Percentiles rank a stretch among this genome's conserved stretches.
These are phyloP conservation scores for Penicillium corylophilum DNA, from an alignment of 2,329 filamentous ascomycete genomes.

Conservation along the genomic window DNA sequence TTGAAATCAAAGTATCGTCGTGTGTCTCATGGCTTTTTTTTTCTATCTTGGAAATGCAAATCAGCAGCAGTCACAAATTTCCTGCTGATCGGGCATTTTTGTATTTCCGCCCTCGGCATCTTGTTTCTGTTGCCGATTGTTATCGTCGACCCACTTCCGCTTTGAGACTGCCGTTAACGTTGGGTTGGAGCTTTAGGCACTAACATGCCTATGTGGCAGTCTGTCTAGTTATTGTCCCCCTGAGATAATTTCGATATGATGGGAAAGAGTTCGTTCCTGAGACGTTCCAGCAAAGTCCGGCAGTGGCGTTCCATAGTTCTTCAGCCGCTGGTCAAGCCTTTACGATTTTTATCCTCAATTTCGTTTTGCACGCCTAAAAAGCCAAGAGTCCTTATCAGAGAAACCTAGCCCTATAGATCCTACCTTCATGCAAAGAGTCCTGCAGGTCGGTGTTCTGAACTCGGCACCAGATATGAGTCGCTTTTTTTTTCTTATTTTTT, in stretches of 20 bases:
- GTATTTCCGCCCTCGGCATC: conserved; percentile 4
- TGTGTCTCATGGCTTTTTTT: not conserved
- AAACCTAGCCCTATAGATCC: not conserved
- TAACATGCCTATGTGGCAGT: not conserved
- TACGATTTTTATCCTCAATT: not conserved
- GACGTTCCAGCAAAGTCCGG: too few relatives aligned
- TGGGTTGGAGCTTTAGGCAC: not conserved
- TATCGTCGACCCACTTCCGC: not conserved
- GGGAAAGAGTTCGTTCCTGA: too few relatives aligned
- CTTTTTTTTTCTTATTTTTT: not conserved
- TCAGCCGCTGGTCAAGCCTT: too few relatives aligned
- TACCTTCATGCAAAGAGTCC: not conserved
- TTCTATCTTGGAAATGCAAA: not conserved
- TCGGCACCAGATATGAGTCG: not conserved
- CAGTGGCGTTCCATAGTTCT: too few relatives aligned
- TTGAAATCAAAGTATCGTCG: not conserved
- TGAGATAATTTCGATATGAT: too few relatives aligned
- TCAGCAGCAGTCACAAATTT: not conserved
- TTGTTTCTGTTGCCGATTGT: conserved; percentile 3
- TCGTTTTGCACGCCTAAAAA: not conserved
- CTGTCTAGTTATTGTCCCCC: too few relatives aligned
- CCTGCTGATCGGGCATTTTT: conserved; percentile 2
- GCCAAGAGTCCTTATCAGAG: not conserved
- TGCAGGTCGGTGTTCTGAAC: not conserved
- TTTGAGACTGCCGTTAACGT: not conserved